phyloP scores from a whole-genome alignment of 2,329 filamentous ascomycete species.

The Verticillium zaregamsianum region DNA sequence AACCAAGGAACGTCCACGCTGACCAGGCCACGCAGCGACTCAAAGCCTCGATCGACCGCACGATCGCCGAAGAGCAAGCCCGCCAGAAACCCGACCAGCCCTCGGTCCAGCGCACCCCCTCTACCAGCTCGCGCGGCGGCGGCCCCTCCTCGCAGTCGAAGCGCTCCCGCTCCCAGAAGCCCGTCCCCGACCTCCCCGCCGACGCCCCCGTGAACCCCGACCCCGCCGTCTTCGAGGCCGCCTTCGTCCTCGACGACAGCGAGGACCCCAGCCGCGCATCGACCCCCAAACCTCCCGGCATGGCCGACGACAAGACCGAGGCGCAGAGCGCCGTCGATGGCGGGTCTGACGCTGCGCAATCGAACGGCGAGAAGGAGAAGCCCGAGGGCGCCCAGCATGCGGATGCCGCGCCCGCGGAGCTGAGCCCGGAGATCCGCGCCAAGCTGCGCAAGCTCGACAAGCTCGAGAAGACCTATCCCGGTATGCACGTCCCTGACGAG shows the following conservation, averaged over 20 bases:
- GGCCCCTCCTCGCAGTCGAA: slow-evolving; percentile 5
- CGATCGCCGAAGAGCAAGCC: slow-evolving; percentile 88
- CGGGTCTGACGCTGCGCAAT: slow-evolving; percentile 12
- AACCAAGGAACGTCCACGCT: neutral
- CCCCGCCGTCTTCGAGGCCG: slow-evolving; percentile 80
- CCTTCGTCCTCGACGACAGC: slow-evolving; percentile 83
- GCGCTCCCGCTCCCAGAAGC: slow-evolving; percentile 16
- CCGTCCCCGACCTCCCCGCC: slow-evolving; percentile 37
- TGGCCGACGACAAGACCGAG: slow-evolving; percentile 16
- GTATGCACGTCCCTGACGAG: slow-evolving; percentile 36
- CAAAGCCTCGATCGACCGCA: slow-evolving; percentile 78
- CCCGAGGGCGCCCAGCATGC: slow-evolving; percentile 12
- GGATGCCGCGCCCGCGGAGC: slow-evolving; percentile 34
- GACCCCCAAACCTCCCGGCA: slow-evolving; percentile 48
- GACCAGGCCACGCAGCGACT: slow-evolving; percentile 54
- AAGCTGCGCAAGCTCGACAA: slow-evolving; percentile 86
- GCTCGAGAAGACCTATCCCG: slow-evolving; percentile 80
- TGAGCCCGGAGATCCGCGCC: slow-evolving; percentile 69
- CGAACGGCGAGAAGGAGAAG: slow-evolving; percentile 16
- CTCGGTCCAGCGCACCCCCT: slow-evolving; percentile 1
- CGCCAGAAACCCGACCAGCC: slow-evolving; percentile 55
- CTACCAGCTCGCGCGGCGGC: neutral
- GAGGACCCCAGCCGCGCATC: slow-evolving; percentile 60
- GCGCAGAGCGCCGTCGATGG: slow-evolving; percentile 12
- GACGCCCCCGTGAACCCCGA: slow-evolving; percentile 59